These are phyloP conservation scores for Breviolum minutum DNA, from an alignment of 73 alveolate species.

Conservation along the genomic window DNA sequence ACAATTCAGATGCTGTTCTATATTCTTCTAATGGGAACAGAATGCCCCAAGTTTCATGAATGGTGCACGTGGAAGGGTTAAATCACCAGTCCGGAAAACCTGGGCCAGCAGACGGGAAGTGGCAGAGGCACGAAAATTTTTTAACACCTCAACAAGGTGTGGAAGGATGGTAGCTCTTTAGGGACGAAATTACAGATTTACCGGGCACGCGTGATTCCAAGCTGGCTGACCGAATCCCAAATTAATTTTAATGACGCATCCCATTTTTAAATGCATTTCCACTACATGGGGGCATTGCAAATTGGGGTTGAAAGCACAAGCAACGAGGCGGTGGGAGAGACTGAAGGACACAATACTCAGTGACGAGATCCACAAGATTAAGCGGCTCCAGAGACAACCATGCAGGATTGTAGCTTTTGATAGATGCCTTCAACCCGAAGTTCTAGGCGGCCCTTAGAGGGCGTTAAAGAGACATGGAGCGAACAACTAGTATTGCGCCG, in stretches of 20 bases:
- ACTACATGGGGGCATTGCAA: conserved; percentile 68
- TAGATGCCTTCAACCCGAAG: conserved; percentile 3
- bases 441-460: conserved; percentile 4
- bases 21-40: background rate
- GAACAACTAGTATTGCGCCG: background rate
- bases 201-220: conserved; percentile 6
- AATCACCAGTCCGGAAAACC: background rate
- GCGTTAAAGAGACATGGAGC: conserved; percentile 13
- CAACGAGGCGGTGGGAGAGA: background rate
- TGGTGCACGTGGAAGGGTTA: conserved; percentile 35
- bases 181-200: background rate
- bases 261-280: background rate
- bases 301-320: background rate
- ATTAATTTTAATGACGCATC: background rate
- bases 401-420: background rate
- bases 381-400: background rate
- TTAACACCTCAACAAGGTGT: background rate
- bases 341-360: background rate
- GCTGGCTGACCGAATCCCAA: conserved; percentile 17
- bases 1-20: background rate
- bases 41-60: background rate
- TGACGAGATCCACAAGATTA: conserved; percentile 14
- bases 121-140: background rate
- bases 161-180: background rate
- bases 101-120: conserved; percentile 6